These are phyloP conservation scores for Calocybe cyanea DNA, from an alignment of 768 basidiomycete species.

Conservation along the genomic window DNA sequence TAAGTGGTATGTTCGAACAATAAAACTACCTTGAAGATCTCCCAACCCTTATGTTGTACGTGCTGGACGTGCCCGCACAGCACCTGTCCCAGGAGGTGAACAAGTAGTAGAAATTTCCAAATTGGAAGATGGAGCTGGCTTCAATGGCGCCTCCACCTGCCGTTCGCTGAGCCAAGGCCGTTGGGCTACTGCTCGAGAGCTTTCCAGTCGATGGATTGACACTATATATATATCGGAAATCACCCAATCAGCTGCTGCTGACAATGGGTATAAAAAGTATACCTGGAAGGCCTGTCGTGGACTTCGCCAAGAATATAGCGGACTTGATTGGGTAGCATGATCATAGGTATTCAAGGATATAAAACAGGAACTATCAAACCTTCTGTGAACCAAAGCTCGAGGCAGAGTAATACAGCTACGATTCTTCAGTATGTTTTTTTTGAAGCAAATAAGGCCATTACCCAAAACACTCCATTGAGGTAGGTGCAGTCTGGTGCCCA, in stretches of 20 bases:
- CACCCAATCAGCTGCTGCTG: background rate
- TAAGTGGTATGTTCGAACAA: slow-evolving; percentile 13
- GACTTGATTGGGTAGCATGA: slow-evolving; percentile 26
- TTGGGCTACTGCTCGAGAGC: slow-evolving; percentile 32
- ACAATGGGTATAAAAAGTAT: slow-evolving; percentile 1
- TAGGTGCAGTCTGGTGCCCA: slow-evolving; percentile 39
- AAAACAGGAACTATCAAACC: slow-evolving; percentile 18
- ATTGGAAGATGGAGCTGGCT: slow-evolving; percentile 42
- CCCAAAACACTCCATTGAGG: slow-evolving; percentile 25
- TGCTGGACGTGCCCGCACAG: slow-evolving; percentile 46
- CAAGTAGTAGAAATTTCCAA: slow-evolving; percentile 47
- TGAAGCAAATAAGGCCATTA: slow-evolving; percentile 10
- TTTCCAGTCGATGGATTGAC: slow-evolving; percentile 40
- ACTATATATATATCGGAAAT: slow-evolving; percentile 11
- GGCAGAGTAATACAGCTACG: slow-evolving; percentile 50
- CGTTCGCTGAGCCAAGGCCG: slow-evolving; percentile 42
- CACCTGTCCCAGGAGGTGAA: slow-evolving; percentile 56
- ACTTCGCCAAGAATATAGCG: slow-evolving; percentile 53
- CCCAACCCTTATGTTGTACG: slow-evolving; percentile 59
- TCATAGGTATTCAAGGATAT: background rate
- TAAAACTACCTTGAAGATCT: slow-evolving; percentile 35
- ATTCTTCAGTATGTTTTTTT: background rate
- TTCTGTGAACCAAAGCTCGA: slow-evolving; percentile 55
- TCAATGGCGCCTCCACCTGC: slow-evolving; percentile 44
- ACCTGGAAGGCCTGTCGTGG: slow-evolving; percentile 42